A percentile compares a stretch with the other conserved stretches of the same genome.
Conservation (phyloP, 2,329 filamentous ascomycete genomes). For the Aspergillus nomiae region DNA sequence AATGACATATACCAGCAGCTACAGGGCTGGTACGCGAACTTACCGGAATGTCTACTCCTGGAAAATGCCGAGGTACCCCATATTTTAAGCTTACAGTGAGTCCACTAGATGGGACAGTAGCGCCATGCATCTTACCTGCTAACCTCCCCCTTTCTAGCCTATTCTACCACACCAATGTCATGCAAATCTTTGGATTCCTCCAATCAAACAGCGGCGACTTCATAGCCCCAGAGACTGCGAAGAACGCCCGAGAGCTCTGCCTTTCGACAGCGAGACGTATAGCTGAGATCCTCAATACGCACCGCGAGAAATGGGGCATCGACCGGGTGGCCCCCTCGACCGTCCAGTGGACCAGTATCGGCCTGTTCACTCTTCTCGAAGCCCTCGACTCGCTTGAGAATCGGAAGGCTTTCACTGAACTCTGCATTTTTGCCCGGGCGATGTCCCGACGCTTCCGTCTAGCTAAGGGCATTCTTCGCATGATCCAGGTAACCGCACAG, state of each 20-base stretch:
- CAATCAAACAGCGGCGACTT: slow-evolving; percentile 11
- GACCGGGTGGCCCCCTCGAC: slow-evolving; percentile 29
- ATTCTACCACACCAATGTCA: slow-evolving; percentile 30
- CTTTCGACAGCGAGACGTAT: slow-evolving; percentile 25
- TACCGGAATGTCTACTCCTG: slow-evolving; percentile 28
- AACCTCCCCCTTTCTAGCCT: slow-evolving; percentile 12
- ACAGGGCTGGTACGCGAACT: slow-evolving; percentile 25
- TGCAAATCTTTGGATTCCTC: slow-evolving; percentile 32
- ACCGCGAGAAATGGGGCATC: slow-evolving; percentile 32
- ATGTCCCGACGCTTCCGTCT: slow-evolving; percentile 30
- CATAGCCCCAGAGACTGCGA: slow-evolving; percentile 7
- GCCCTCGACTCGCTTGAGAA: slow-evolving; percentile 24
- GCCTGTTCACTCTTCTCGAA: slow-evolving; percentile 30
- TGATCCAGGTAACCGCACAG: slow-evolving; percentile 30
- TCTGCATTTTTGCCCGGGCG: slow-evolving; percentile 27
- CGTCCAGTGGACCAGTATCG: slow-evolving; percentile 29
- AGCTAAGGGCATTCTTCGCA: slow-evolving; percentile 28
- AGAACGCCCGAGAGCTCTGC: slow-evolving; percentile 19
- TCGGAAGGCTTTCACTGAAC: slow-evolving; percentile 27
- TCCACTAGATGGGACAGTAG: not conserved
- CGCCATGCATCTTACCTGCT: too few species aligned
- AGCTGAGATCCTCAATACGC: slow-evolving; percentile 24
- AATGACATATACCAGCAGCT: slow-evolving; percentile 24
- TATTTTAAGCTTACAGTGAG: slow-evolving; percentile 31
- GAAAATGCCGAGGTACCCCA: slow-evolving; percentile 26